Base-by-base conservation (phyloP, 805 yeast genomes). In the Candida palmyrensis region DNA sequence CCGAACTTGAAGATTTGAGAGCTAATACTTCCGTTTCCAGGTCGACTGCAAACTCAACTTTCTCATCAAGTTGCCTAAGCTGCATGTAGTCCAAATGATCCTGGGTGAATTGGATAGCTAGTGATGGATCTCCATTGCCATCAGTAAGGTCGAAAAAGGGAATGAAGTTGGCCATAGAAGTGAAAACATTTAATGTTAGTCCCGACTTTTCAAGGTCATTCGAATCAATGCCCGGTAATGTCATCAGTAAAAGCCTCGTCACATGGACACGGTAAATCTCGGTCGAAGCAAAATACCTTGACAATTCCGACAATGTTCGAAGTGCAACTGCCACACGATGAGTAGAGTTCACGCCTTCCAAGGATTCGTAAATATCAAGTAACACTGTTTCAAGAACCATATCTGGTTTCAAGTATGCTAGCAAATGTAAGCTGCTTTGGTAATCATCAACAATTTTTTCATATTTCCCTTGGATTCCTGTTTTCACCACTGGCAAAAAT, bases 181-280 rank as follows among this genome's bases (percentile, higher is more conserved):
- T 81, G 35, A 92, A 71, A 13, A 83, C 70, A 37, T 79, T 73
- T 25, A 89, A 58, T 0, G 95, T 73, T 32, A 76, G 71, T 11
- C 78, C 66, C 0, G 96, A 80, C 49, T 89, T 75, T 10, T 66
- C 68, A 30, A 87, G 68, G 55, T 92, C 98, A 51, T 89, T 92
- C 1, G 89, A 75, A 51, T 92, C 97, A 18, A 92, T 77, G 19
- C 92, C 96, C 0, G 88, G 84, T 6, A 88, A 53, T 2, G 80
- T 62, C 54, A 86, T 67, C 18, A 79, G 73, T 25, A 89, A 52
- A 11, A 92, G 62, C 34, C 94, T 74, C 0, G 94, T 76, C 9
- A 87, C 61, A 48, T 92, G 98, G 9, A 85, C 77, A 27, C 96
- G 64, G 49, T 73, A 86, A 2, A 77, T 55, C 1, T 81, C 81